These are phyloP conservation scores for Lactarius evosmus DNA, from an alignment of 768 basidiomycete species.

Conservation along the genomic window DNA sequence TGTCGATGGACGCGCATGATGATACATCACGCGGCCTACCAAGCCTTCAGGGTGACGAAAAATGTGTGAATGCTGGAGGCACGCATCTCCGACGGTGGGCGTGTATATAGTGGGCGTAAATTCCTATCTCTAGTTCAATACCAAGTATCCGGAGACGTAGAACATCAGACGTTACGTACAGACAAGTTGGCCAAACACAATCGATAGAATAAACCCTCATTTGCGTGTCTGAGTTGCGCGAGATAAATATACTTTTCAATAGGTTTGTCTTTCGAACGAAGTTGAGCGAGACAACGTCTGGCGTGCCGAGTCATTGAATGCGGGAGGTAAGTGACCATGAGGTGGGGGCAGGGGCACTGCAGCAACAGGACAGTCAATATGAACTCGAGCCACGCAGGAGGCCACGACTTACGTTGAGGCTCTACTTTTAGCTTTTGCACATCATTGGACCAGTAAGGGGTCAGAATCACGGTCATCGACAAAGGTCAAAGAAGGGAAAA, in stretches of 20 bases:
- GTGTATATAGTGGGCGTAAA: conserved; percentile 84
- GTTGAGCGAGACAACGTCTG: conserved; percentile 60
- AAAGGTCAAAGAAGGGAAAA: background rate
- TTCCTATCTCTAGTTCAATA: conserved; percentile 36
- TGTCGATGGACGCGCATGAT: background rate
- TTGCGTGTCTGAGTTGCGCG: conserved; percentile 65
- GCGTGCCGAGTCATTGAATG: conserved; percentile 51
- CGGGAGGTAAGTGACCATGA: conserved; percentile 61
- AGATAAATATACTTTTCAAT: conserved; percentile 89
- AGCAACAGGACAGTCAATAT: background rate
- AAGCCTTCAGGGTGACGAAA: conserved; percentile 73
- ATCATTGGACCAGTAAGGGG: conserved; percentile 68
- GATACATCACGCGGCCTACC: conserved; percentile 36
- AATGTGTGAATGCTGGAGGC: conserved; percentile 76
- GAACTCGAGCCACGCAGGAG: background rate
- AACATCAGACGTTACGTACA: conserved; percentile 38
- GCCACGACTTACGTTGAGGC: conserved; percentile 46
- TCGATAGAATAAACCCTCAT: conserved; percentile 74
- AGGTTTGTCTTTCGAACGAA: conserved; percentile 67
- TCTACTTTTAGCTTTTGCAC: conserved; percentile 66
- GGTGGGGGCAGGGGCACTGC: conserved; percentile 36
- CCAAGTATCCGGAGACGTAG: conserved; percentile 6
- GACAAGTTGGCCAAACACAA: conserved; percentile 69
- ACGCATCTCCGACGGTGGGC: conserved; percentile 90
- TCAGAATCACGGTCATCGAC: conserved; percentile 46